Conservation (phyloP, 2,329 filamentous ascomycete species). For the Colletotrichum tabaci region DNA sequence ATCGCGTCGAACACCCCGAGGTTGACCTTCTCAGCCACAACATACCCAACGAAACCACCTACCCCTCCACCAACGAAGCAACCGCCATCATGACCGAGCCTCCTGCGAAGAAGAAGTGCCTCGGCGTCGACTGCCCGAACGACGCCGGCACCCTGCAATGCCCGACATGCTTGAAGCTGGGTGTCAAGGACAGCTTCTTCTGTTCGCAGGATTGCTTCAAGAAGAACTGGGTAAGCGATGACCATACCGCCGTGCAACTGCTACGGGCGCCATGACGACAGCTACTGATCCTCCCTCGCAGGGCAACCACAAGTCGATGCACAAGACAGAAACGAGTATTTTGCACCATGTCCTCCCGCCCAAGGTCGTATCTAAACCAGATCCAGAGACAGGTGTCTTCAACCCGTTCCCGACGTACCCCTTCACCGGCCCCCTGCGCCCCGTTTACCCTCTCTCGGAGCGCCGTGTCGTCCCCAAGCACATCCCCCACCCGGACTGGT, state of each 20-base stretch:
- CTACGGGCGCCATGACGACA: slow-evolving; percentile 23
- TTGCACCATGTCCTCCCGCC: slow-evolving; percentile 82
- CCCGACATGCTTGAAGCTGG: slow-evolving; percentile 93
- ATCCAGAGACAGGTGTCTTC: slow-evolving; percentile 89
- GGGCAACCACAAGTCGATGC: slow-evolving; percentile 85
- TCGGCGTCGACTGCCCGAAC: slow-evolving; percentile 87
- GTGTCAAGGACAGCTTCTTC: slow-evolving; percentile 91
- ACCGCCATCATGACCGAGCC: slow-evolving; percentile 63
- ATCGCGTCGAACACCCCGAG: neutral
- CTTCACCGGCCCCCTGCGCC: slow-evolving; percentile 86
- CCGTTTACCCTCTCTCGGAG: slow-evolving; percentile 87
- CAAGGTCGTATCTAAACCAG: slow-evolving; percentile 89
- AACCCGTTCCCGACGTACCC: slow-evolving; percentile 93
- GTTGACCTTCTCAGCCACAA: neutral
- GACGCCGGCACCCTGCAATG: slow-evolving; percentile 91
- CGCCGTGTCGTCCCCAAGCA: slow-evolving; percentile 81
- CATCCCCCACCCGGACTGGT: slow-evolving; percentile 91
- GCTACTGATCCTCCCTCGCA: slow-evolving; percentile 54
- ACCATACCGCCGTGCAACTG: neutral
- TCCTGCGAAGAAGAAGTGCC: slow-evolving; percentile 77
- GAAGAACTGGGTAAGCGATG: slow-evolving; percentile 87
- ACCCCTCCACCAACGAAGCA: slow-evolving; percentile 15
- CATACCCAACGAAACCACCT: neutral
- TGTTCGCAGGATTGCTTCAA: slow-evolving; percentile 99
- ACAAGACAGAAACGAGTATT: slow-evolving; percentile 85